These are phyloP conservation scores for Emergomyces pasteurianus DNA, from an alignment of 2,329 filamentous ascomycete species.

Conservation along the genomic window DNA sequence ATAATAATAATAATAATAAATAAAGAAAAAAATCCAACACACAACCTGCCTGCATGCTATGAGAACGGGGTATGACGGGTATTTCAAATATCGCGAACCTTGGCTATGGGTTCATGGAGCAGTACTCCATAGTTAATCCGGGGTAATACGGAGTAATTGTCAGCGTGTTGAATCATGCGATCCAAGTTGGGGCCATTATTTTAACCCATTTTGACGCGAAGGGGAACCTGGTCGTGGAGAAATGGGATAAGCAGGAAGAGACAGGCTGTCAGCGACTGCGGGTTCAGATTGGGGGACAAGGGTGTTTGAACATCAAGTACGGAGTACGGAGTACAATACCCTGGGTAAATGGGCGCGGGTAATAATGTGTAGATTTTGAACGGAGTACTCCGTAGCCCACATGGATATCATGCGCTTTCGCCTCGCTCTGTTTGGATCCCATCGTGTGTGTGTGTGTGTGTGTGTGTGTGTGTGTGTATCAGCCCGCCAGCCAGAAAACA, in stretches of 20 bases:
- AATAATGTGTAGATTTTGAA: no score
- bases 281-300: background rate
- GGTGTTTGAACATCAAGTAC: background rate
- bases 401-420: background rate
- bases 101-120: background rate
- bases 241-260: no score
- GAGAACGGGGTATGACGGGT: background rate
- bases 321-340: no score
- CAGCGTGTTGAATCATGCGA: background rate
- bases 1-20: no score
- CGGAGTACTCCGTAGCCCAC: no score
- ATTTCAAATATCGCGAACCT: background rate
- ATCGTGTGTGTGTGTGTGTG: background rate
- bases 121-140: background rate
- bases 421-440: background rate
- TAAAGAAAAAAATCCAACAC: no score
- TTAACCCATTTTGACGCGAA: background rate
- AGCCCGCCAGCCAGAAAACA: background rate
- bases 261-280: background rate
- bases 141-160: background rate
- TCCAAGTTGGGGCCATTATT: background rate
- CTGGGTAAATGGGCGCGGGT: no score
- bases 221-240: no score
- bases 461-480: no score
- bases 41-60: no score